Evolutionary conservation across 257 asterid genomes (phyloP).

Genomic region (Eucommia ulmoides): DNA sequence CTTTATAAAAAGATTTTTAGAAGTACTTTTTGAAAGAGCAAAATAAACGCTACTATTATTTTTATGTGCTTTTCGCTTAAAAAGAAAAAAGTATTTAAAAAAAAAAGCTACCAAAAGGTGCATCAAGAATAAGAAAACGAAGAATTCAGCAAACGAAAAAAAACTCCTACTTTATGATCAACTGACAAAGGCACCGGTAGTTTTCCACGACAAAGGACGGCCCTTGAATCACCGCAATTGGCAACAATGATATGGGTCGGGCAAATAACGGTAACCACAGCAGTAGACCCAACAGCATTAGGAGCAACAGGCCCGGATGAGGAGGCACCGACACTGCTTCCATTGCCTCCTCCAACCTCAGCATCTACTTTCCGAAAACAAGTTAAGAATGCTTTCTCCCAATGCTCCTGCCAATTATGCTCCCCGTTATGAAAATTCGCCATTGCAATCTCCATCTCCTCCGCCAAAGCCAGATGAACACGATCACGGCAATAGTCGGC

Average conservation of each 20-base stretch:
- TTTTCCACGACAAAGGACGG: constrained; percentile 87
- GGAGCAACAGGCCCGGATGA: constrained; percentile 40
- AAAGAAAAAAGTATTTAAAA: too few species aligned
- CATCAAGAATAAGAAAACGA: too few species aligned
- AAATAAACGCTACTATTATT: too few species aligned
- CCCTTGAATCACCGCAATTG: constrained; percentile 95
- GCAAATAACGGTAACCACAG: constrained; percentile 65
- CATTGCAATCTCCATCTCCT: constrained; percentile 40
- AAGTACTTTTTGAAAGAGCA: too few species aligned
- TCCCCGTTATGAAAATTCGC: constrained; percentile 15
- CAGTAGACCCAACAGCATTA: constrained; percentile 88
- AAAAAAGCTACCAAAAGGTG: too few species aligned
- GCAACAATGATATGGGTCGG: constrained; percentile 80
- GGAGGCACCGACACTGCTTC: constrained; percentile 12
- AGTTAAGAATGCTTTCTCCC: constrained; percentile 45
- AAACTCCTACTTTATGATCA: constrained; percentile 84
- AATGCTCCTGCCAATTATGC: constrained; percentile 34
- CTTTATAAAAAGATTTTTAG: too few species aligned
- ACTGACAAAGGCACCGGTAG: constrained; percentile 63
- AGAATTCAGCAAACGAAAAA: too few species aligned
- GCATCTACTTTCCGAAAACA: constrained; percentile 69
- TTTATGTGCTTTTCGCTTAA: too few species aligned
- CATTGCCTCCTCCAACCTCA: constrained; percentile 53
- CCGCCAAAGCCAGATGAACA: constrained; percentile 53
- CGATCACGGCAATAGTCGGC: constrained; percentile 65